A percentile compares a stretch with the other conserved stretches of the same genome.
Evolutionary conservation across 2,329 filamentous ascomycete genomes (phyloP).

Genomic region (Ophiocordyceps unilateralis): DNA sequence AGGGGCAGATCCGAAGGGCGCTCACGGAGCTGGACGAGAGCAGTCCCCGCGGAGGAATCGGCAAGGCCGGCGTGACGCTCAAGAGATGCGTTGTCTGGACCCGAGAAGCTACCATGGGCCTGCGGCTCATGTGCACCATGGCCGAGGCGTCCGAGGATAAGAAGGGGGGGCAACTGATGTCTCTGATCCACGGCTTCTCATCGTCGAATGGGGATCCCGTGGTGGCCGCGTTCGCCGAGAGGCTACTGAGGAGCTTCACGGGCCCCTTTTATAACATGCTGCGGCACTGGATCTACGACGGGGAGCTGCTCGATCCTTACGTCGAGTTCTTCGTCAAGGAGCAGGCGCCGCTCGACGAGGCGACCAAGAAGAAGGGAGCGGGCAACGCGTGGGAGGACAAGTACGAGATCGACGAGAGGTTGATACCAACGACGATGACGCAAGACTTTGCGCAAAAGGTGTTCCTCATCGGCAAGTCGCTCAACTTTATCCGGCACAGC

Average conservation of each 20-base stretch:
- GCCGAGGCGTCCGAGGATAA: conserved; percentile 73
- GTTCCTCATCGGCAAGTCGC: conserved; percentile 89
- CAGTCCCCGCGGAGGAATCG: conserved; percentile 51
- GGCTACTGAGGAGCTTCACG: conserved; percentile 72
- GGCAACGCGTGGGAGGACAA: conserved; percentile 98
- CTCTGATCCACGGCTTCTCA: conserved; percentile 82
- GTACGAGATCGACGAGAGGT: conserved; percentile 67
- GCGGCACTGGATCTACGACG: conserved; percentile 94
- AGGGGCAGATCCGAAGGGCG: conserved; percentile 77
- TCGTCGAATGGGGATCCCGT: conserved; percentile 91
- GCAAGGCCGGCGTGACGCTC: conserved; percentile 78
- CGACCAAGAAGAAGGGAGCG: conserved; percentile 40
- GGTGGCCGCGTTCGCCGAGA: conserved; percentile 82
- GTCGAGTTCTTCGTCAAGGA: conserved; percentile 90
- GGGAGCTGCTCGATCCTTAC: conserved; percentile 91
- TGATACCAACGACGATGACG: conserved; percentile 89
- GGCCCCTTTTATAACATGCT: conserved; percentile 94
- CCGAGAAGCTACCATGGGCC: conserved; percentile 85
- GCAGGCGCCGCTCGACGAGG: conserved; percentile 32
- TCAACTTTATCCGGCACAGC: conserved; percentile 95
- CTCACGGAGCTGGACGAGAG: conserved; percentile 55
- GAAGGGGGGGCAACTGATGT: conserved; percentile 82
- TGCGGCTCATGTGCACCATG: conserved; percentile 85
- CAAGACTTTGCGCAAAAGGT: conserved; percentile 90
- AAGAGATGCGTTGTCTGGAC: conserved; percentile 97